phyloP scores from a whole-genome alignment of 805 yeast species.

The Lachancea lanzarotensis region DNA sequence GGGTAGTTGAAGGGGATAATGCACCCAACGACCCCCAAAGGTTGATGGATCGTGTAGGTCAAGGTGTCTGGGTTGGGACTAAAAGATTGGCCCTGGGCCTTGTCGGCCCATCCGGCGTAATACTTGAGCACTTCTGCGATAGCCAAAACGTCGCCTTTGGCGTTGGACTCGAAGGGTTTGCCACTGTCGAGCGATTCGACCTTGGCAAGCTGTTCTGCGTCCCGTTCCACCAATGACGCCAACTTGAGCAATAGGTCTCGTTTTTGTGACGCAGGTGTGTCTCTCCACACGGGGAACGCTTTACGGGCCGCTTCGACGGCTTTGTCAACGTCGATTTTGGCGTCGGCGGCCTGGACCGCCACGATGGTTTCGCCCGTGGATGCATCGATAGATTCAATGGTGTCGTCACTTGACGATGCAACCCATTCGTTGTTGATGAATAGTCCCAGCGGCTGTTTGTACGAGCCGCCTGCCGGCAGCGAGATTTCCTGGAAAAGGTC shows the following conservation, averaged over 20 bases:
- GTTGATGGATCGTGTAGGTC: slow-evolving; percentile 48
- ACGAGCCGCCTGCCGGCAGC: slow-evolving; percentile 61
- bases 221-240: slow-evolving; percentile 43
- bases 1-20: slow-evolving; percentile 51
- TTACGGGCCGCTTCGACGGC: slow-evolving; percentile 49
- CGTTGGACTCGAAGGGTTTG: slow-evolving; percentile 46
- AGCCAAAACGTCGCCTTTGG: slow-evolving; percentile 53
- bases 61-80: slow-evolving; percentile 52
- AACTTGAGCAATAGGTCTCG: slow-evolving; percentile 43
- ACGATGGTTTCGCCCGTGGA: slow-evolving; percentile 48
- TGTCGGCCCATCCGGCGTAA: slow-evolving; percentile 73
- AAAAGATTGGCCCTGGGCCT: slow-evolving; percentile 56
- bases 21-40: slow-evolving; percentile 47
- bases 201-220: slow-evolving; percentile 46
- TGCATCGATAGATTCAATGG: slow-evolving; percentile 40
- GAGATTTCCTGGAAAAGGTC: slow-evolving; percentile 32
- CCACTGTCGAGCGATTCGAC: slow-evolving; percentile 58
- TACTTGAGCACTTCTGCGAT: slow-evolving; percentile 52
- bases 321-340: slow-evolving; percentile 43
- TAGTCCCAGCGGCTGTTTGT: slow-evolving; percentile 68
- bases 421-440: slow-evolving; percentile 73
- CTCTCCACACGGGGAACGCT: slow-evolving; percentile 47
- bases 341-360: slow-evolving; percentile 44
- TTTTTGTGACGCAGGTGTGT: slow-evolving; percentile 40
- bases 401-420: slow-evolving; percentile 42